Evolutionary conservation across 805 yeast genomes (phyloP).

Genomic region (Tetrapisispora arboricola): DNA sequence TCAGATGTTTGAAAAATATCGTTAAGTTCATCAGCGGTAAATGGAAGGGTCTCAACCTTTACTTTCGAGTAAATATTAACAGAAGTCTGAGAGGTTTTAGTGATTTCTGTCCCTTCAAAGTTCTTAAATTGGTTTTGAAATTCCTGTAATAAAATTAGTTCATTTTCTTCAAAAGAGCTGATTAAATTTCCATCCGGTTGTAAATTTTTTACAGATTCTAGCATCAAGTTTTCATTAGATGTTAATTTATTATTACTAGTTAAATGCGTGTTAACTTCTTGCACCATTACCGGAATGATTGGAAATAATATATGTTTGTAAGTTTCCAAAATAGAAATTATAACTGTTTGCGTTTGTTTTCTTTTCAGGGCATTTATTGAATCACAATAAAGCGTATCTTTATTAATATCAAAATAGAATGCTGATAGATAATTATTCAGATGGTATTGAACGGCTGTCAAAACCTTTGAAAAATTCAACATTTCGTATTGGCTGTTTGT

Average conservation of each 20-base stretch:
- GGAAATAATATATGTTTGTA: slow-evolving; percentile 70
- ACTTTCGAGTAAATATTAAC: slow-evolving; percentile 8
- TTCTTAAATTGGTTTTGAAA: slow-evolving; percentile 14
- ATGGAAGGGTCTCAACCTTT: slow-evolving; percentile 4
- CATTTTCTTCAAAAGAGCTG: slow-evolving; percentile 11
- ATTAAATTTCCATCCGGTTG: neutral
- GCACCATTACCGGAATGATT: slow-evolving; percentile 71
- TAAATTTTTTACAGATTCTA: slow-evolving; percentile 7
- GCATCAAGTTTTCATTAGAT: slow-evolving; percentile 1
- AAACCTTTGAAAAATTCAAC: slow-evolving; percentile 60
- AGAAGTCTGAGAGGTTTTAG: slow-evolving; percentile 27
- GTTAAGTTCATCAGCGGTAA: slow-evolving; percentile 35
- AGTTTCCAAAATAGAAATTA: slow-evolving; percentile 46
- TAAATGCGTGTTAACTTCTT: slow-evolving; percentile 72
- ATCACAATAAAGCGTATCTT: slow-evolving; percentile 79
- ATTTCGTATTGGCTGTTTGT: slow-evolving; percentile 38
- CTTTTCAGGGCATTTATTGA: slow-evolving; percentile 29
- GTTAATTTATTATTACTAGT: slow-evolving; percentile 26
- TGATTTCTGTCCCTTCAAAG: slow-evolving; percentile 12
- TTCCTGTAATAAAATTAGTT: slow-evolving; percentile 12
- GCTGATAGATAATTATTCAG: slow-evolving; percentile 71
- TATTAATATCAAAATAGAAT: slow-evolving; percentile 73
- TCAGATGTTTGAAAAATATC: slow-evolving; percentile 59
- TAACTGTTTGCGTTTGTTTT: slow-evolving; percentile 48
- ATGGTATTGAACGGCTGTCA: slow-evolving; percentile 58